These are phyloP conservation scores for Aspergillus egyptiacus DNA, from an alignment of 495 filamentous ascomycete genomes.

Conservation along the genomic window DNA sequence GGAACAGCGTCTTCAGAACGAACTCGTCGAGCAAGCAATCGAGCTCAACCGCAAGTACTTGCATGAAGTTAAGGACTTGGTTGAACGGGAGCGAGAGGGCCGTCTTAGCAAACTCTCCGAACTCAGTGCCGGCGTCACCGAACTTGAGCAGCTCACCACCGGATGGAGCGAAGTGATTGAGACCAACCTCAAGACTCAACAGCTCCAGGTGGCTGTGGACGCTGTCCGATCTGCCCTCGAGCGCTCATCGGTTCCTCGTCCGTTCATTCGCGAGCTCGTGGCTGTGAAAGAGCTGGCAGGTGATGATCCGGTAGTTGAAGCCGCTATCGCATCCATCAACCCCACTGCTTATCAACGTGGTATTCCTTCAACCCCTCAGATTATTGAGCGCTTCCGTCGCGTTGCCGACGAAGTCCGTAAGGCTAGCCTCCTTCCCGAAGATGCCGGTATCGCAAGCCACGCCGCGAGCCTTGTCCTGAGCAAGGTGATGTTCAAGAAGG, in stretches of 20 bases:
- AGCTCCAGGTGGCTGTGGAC: conserved; percentile 90
- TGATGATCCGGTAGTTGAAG: conserved; percentile 76
- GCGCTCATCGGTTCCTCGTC: conserved; percentile 63
- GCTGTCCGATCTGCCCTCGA: conserved; percentile 79
- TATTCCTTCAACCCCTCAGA: conserved; percentile 71
- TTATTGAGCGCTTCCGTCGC: conserved; percentile 91
- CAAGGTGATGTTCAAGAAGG: conserved; percentile 90
- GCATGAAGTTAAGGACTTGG: conserved; percentile 66
- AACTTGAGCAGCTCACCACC: conserved; percentile 77
- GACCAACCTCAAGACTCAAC: conserved; percentile 84
- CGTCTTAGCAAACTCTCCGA: conserved; percentile 80
- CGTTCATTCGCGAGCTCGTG: conserved; percentile 85
- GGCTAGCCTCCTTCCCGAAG: conserved; percentile 81
- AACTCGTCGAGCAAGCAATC: conserved; percentile 85
- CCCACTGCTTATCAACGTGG: conserved; percentile 90
- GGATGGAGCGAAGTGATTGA: conserved; percentile 86
- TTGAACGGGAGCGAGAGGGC: conserved; percentile 83
- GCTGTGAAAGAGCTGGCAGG: conserved; percentile 87
- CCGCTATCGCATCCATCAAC: conserved; percentile 90
- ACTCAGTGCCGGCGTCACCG: conserved; percentile 64
- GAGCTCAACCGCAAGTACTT: conserved; percentile 79
- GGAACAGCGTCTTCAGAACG: conserved; percentile 75
- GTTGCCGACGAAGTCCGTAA: conserved; percentile 94
- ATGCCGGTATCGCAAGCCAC: conserved; percentile 90
- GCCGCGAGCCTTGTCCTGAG: conserved; percentile 81